Base-by-base conservation (phyloP, 2,329 filamentous ascomycete genomes). In the Thielaviopsis euricoi region DNA sequence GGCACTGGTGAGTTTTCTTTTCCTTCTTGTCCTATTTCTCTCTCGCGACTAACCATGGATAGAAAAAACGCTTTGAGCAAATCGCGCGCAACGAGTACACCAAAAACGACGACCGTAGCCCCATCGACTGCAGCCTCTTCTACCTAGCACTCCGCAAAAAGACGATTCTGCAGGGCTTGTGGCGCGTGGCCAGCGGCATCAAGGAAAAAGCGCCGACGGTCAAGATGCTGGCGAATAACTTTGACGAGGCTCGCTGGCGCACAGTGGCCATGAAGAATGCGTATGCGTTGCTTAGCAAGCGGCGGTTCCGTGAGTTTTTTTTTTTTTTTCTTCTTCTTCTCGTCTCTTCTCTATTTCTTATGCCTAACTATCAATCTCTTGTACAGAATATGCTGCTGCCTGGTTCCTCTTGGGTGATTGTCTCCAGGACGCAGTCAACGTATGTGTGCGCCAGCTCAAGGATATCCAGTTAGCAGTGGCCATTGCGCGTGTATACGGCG, bases 71-170 rank as follows among this genome's bases (percentile, higher is more conserved):
- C 22, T 90, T 98, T 62, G 93, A 98, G 67, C 72, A 82, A n/a
- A 80, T 98, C 51, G 94, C 90, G 29, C 83, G 90, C 50, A 95
- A 93, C 62, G 89, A 97, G 66, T 98, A 97, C 69, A 89, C 88
- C 17, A 89, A 87, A 63, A 83, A 82, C 22, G 89, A 95, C 33
- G 79, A 86, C 59, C 93, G 89, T 68, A 91, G 95, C 64, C 93
- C 93, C 0, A 81, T 95, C 9, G 86, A 95, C 65, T 97, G 93
- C 70, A 88, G 85, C 63, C 73, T 98, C 9, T 95, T 86, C 71
- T 98, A 97, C 68, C 76, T 98, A 19, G 91, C 94, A 0, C 76
- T 98, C 13, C 81, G 79, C 63, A 97, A 96, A 73, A 98, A 98
- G 69, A 78, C 86, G 2, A 86, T 97, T 0, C 78, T 98, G 1